phyloP scores from a whole-genome alignment of 192 early-diverging fungal genomes.

The Backusella morwellensis region DNA sequence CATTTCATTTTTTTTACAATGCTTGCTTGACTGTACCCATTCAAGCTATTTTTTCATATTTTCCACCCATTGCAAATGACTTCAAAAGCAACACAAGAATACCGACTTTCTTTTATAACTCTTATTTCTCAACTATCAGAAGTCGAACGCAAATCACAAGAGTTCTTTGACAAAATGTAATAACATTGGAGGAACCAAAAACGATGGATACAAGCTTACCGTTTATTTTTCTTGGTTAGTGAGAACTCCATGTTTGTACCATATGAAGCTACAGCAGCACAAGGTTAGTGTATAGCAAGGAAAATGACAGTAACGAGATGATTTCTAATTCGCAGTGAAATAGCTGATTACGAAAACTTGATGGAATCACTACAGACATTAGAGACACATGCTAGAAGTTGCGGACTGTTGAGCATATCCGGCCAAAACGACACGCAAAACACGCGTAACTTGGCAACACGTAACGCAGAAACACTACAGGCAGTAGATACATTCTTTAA shows the following conservation, averaged over 20 bases:
- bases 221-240: constrained; percentile 8
- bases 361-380: constrained; percentile 17
- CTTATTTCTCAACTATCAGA: constrained; percentile 34
- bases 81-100: constrained; percentile 36
- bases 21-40: background rate
- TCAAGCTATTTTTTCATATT: background rate
- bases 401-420: constrained; percentile 30
- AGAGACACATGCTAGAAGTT: constrained; percentile 25
- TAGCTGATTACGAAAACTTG: constrained; percentile 32
- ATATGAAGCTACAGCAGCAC: constrained; percentile 20
- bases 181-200: background rate
- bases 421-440: constrained; percentile 4
- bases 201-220: background rate
- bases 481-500: constrained; percentile 26
- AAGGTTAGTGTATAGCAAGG: constrained; percentile 10
- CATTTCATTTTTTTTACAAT: background rate
- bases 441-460: constrained; percentile 22
- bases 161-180: constrained; percentile 40
- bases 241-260: constrained; percentile 21
- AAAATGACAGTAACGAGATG: background rate
- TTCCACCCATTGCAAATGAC: constrained; percentile 13
- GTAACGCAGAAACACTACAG: constrained; percentile 27
- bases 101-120: constrained; percentile 28
- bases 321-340: background rate
- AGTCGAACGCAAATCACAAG: constrained; percentile 28